Evolutionary conservation across 805 yeast genomes (phyloP).

Genomic region (Wickerhamomyces ciferrii): DNA sequence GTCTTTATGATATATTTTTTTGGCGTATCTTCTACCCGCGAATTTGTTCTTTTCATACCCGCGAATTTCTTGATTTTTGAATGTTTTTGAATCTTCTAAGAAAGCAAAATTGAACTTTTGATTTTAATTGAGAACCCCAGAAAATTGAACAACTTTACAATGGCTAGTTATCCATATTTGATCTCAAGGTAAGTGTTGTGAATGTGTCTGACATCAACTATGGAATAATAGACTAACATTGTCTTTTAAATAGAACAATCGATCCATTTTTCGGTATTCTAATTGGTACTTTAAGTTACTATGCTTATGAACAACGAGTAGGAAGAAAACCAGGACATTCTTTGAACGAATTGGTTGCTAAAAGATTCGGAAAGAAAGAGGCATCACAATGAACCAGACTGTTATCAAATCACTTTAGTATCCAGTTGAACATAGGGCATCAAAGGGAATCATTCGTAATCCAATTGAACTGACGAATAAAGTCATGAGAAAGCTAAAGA

Average conservation of each 20-base stretch:
- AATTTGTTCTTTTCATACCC: background rate
- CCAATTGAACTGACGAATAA: too few relatives aligned
- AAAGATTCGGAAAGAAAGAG: slow-evolving; percentile 19
- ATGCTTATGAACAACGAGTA: slow-evolving; percentile 53
- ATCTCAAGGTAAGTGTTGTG: slow-evolving; percentile 19
- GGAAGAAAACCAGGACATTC: slow-evolving; percentile 57
- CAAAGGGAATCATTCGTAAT: too few relatives aligned
- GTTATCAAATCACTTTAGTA: too few relatives aligned
- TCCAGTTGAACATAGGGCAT: too few relatives aligned
- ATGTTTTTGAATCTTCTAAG: background rate
- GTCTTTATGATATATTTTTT: background rate
- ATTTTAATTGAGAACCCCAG: too few relatives aligned
- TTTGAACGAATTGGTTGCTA: slow-evolving; percentile 44
- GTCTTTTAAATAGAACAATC: slow-evolving; percentile 29
- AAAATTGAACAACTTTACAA: background rate
- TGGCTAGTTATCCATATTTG: slow-evolving; percentile 11
- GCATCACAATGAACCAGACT: background rate
- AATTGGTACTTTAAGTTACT: slow-evolving; percentile 61
- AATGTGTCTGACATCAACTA: too few relatives aligned
- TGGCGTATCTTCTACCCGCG: background rate
- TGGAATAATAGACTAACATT: background rate
- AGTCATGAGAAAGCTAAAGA: too few relatives aligned
- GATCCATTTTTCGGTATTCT: slow-evolving; percentile 65
- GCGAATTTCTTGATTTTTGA: background rate
- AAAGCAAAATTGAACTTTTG: too few relatives aligned